Percentiles rank a stretch among this genome's conserved stretches.
Conservation (phyloP, 352 stramenopile genomes). For the Pythium coloratum region DNA sequence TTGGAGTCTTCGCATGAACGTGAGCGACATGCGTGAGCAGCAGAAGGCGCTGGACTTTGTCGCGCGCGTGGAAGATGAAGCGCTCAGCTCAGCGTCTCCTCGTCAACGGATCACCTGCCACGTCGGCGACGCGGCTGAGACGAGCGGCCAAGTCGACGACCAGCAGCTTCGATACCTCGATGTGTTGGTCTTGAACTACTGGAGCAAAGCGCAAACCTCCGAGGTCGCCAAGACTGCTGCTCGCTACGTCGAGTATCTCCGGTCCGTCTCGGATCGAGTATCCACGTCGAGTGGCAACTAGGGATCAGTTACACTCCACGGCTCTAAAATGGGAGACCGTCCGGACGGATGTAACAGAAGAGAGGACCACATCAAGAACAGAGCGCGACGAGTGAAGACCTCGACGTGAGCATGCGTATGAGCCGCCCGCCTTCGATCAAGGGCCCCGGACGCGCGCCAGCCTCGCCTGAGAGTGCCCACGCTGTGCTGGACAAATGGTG, state of each 20-base stretch:
- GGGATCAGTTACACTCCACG: conserved; percentile 2
- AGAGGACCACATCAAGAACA: neutral
- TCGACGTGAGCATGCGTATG: neutral
- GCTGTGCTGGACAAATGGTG: conserved; percentile 39
- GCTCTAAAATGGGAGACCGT: neutral
- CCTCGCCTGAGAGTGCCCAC: conserved; percentile 6
- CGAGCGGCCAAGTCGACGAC: conserved; percentile 29
- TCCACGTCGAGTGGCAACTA: conserved; percentile 4
- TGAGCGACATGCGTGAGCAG: conserved; percentile 27
- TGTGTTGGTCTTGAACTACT: conserved; percentile 56
- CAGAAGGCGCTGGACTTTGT: conserved; percentile 25
- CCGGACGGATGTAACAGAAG: neutral
- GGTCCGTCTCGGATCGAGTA: conserved; percentile 18
- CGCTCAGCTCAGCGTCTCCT: conserved; percentile 4
- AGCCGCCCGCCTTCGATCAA: neutral
- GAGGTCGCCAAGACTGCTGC: conserved; percentile 38
- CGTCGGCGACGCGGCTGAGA: conserved; percentile 32
- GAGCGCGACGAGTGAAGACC: neutral
- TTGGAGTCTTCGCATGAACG: conserved; percentile 45
- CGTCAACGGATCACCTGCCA: conserved; percentile 28
- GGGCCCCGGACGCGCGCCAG: neutral
- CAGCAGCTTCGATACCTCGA: conserved; percentile 68
- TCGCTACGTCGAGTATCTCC: conserved; percentile 52
- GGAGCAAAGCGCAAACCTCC: conserved; percentile 35
- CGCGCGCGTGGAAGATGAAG: conserved; percentile 27